A percentile compares a stretch with the other conserved stretches of the same genome.
Evolutionary conservation across 371 early-diverging fungal genomes (phyloP).

Genomic region (Rhizomucor miehei): DNA sequence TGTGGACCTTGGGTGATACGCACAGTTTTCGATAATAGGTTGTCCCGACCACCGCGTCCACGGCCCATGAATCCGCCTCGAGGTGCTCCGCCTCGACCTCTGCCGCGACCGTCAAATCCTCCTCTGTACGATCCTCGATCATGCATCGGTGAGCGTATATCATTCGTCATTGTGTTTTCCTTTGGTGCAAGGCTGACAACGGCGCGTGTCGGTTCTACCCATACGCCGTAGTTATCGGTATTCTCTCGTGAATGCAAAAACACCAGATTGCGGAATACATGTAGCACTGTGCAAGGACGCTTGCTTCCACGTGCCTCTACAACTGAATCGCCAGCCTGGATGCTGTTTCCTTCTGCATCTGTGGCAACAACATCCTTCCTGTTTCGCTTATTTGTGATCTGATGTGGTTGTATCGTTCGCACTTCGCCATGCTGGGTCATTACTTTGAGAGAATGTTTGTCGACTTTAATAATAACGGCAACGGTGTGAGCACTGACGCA

Average conservation of each 20-base stretch:
- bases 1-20: conserved; percentile 88
- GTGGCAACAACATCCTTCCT: conserved; percentile 71
- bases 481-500: conserved; percentile 52
- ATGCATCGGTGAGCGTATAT: background rate
- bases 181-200: conserved; percentile 41
- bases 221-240: conserved; percentile 61
- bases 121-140: conserved; percentile 15
- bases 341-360: conserved; percentile 72
- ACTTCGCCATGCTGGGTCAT: conserved; percentile 79
- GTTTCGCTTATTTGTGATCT: conserved; percentile 69
- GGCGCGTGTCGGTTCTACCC: conserved; percentile 62
- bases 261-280: conserved; percentile 63
- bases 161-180: conserved; percentile 28
- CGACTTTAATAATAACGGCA: conserved; percentile 86
- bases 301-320: conserved; percentile 63
- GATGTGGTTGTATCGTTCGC: conserved; percentile 66
- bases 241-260: conserved; percentile 70
- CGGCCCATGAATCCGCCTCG: conserved; percentile 66
- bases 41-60: conserved; percentile 76
- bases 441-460: conserved; percentile 71
- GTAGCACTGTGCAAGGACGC: conserved; percentile 65
- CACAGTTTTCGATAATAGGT: conserved; percentile 85
- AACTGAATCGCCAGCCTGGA: conserved; percentile 81
- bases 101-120: conserved; percentile 23
- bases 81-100: conserved; percentile 51